These are phyloP conservation scores for Xylariaceae sp. DNA, from an alignment of 2,329 filamentous ascomycete species.

Conservation along the genomic window DNA sequence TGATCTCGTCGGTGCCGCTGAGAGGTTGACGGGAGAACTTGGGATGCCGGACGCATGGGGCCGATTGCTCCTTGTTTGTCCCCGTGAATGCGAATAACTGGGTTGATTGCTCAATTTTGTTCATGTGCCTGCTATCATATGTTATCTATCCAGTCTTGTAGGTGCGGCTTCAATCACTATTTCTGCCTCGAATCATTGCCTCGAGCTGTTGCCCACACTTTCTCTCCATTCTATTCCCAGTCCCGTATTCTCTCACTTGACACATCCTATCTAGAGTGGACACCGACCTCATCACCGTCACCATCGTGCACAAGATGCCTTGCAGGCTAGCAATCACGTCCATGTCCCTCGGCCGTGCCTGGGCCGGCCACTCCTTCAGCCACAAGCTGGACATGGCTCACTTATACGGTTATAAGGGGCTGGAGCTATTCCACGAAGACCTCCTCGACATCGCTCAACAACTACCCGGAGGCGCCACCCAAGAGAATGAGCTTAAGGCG, in stretches of 20 bases:
- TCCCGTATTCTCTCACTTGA: no score
- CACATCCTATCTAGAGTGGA: no score
- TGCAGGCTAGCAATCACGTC: constrained; percentile 66
- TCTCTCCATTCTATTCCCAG: no score
- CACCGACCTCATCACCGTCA: neutral
- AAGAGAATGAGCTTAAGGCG: constrained; percentile 49
- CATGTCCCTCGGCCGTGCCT: constrained; percentile 70
- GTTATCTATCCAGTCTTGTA: no score
- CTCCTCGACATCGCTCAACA: constrained; percentile 55
- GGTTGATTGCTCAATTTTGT: no score
- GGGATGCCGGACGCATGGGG: constrained; percentile 15
- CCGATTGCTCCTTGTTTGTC: constrained; percentile 5
- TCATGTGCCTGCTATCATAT: no score
- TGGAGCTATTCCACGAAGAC: constrained; percentile 78
- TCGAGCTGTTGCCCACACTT: no score
- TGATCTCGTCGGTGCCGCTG: no score
- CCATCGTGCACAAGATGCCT: constrained; percentile 34
- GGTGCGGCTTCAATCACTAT: no score
- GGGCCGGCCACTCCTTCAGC: constrained; percentile 61
- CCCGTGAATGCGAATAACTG: no score
- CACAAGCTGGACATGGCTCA: constrained; percentile 66
- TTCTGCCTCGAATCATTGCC: no score
- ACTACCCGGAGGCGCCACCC: constrained; percentile 23
- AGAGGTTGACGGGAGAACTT: constrained; percentile 6
- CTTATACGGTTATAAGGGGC: constrained; percentile 59